Evolutionary conservation across 371 early-diverging fungal genomes (phyloP), one percentile per base, ranked within the genome.

Genomic region (Gilbertella persicaria): DNA sequence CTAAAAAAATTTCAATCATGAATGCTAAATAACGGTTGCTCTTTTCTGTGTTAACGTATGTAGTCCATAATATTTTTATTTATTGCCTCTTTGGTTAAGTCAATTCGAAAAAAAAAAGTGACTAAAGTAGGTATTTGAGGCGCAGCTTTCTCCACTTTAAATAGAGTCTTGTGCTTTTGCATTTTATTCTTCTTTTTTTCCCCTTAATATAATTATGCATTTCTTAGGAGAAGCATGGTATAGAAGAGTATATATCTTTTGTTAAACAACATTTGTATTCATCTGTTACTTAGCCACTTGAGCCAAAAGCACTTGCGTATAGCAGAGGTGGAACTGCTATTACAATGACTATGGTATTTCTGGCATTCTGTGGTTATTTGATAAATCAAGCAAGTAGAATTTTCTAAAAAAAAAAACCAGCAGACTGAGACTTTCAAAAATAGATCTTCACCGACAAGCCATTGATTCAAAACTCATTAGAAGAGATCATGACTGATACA

Each of bases 161-260:
- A 33, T 17, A 45, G 23, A 16, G 30, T 40, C n/a, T 19, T 35
- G 20, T 47, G 20, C 13, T 46, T 5, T 43, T 19, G 0, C 19
- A 4, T 21, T 55, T 19, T 26, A 19, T 35, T 4, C 14, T 21
- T 24, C 5, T 24, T 33, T 29, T 21, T 6, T 4, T 17, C 14
- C 1, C 10, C 5, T 12, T 44, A 16, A 35, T 19, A 29, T 9
- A 29, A 9, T 33, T 10, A 71, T 73, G 73, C 66, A 73, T 69
- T 73, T 73, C 41, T 50, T 73, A 36, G 47, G 52, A n/a, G 73
- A 73, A 64, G 69, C 73, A 20, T 73, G 58, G 25, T 64, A 73
- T 42, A 44, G 67, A 58, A 50, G 64, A 49, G 73, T 73, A 64
- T 20, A 6, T 14, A 26, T 33, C 9, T 28, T 17, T 16, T 26